Base-by-base conservation (phyloP, 164 flowering plant genomes). In the Umbellularia californica region DNA sequence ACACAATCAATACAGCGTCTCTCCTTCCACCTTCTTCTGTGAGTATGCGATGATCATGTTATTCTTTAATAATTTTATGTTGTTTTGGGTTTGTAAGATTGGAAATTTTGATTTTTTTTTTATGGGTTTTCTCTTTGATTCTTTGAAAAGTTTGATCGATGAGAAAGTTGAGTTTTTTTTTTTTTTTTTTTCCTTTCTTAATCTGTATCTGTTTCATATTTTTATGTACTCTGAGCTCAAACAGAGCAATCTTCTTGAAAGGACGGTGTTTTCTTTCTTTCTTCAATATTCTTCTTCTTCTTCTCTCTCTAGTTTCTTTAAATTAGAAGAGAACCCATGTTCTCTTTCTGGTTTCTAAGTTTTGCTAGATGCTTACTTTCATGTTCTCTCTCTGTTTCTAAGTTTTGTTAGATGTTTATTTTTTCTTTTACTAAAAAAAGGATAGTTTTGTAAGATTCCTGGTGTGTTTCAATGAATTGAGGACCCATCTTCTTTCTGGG, bases 21-120 rank as follows among this genome's bases (percentile, higher is more conserved):
- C 79, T 83, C 11, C 87, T 92, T 68, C 91, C 92, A 9, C 82
- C 85, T 0, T 81, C 86, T 28, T 88, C 92, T 35, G 99, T 93
- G 83, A 86, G 95, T 71, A 70, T 52, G 33, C 13, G 47, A 17
- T 47, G 65, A 52, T 47, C 62, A 28, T 70, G 17, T 30, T 55
- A 23, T 62, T 30, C 27, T 19, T 75, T 67, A 17, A 3, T 67
- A 58, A 11, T 20, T 3, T 69, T 80, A 41, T 63, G 47, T 9
- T 41, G 47, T 41, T 41, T 74, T 24, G 51, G 11, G 58, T 75
- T 75, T 17, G 2, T 22, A 28, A 14, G 23, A 15, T 25, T 30
- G 47, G 10, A 41, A 41, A 41, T 3, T 41, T 7, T 5, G 11
- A 41, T 41, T 1, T 51, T 41, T 51, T 41, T n/a, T 23, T 73